Percentiles rank a stretch among this genome's conserved stretches.
Evolutionary conservation across 2,329 filamentous ascomycete genomes (phyloP).

Genomic region (Hansfordia pulvinata): DNA sequence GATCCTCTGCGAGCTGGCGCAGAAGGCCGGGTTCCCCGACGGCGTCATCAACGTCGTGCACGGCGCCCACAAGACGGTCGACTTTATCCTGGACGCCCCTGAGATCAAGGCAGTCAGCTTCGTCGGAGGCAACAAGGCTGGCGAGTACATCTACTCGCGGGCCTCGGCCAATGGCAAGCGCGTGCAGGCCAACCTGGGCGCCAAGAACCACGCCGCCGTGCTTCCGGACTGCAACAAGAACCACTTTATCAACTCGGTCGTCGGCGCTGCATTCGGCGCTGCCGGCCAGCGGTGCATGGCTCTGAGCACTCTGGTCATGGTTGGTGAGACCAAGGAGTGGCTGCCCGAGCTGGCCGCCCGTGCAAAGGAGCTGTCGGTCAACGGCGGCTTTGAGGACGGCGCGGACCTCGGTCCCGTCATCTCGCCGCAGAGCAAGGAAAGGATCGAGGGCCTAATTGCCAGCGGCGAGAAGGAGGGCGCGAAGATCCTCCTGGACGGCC

Average conservation of each 20-base stretch:
- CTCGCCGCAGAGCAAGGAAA: conserved; percentile 62
- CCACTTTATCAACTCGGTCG: conserved; percentile 72
- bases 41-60: conserved; percentile 78
- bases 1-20: conserved; percentile 69
- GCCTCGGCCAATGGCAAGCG: conserved; percentile 78
- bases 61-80: conserved; percentile 65
- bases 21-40: conserved; percentile 69
- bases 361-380: conserved; percentile 58
- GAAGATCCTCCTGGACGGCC: conserved; percentile 68
- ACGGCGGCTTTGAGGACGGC: conserved; percentile 70
- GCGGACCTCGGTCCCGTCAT: conserved; percentile 76
- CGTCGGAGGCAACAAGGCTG: conserved; percentile 76
- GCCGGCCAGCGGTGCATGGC: conserved; percentile 83
- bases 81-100: conserved; percentile 78
- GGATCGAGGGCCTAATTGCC: conserved; percentile 64
- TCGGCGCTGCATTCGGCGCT: conserved; percentile 73
- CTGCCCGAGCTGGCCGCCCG: conserved; percentile 64
- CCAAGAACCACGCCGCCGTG: conserved; percentile 79
- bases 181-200: conserved; percentile 76
- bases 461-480: conserved; percentile 71
- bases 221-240: conserved; percentile 85
- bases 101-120: conserved; percentile 79
- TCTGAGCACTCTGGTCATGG: conserved; percentile 68
- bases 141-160: conserved; percentile 72
- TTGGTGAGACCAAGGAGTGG: conserved; percentile 78